Evolutionary conservation across 208 protist species (phyloP).

Genomic region (Tetramitus jugosus): DNA sequence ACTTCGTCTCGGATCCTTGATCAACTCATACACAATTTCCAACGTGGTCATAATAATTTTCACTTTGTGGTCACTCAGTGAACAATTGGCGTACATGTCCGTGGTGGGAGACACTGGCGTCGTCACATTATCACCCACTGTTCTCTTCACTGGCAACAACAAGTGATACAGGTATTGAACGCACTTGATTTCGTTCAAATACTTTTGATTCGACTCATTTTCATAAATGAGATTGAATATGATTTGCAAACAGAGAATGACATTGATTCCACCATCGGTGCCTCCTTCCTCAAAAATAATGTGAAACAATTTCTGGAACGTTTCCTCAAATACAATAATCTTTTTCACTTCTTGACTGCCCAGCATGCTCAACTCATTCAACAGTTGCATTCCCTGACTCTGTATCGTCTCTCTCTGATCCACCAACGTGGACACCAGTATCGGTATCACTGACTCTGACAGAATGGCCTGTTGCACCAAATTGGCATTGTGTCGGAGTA

Average conservation of each 20-base stretch:
- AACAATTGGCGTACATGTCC: too few relatives aligned
- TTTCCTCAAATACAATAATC: constrained; percentile 10
- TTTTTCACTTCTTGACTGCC: background rate
- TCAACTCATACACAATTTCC: too few relatives aligned
- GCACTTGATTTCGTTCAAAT: too few relatives aligned
- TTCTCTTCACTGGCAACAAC: too few relatives aligned
- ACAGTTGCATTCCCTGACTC: background rate
- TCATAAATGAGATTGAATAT: constrained; percentile 1
- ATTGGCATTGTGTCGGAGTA: background rate
- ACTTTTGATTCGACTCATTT: constrained; percentile 1
- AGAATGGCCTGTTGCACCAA: background rate
- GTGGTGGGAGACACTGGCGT: too few relatives aligned
- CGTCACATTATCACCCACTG: too few relatives aligned
- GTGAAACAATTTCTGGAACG: constrained; percentile 8
- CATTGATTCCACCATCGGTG: background rate
- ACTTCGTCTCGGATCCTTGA: too few relatives aligned
- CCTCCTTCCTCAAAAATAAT: constrained; percentile 2
- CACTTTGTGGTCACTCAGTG: too few relatives aligned
- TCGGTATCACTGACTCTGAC: background rate
- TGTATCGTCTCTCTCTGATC: background rate
- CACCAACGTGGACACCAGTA: background rate
- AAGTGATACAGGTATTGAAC: too few relatives aligned
- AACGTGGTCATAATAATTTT: too few relatives aligned
- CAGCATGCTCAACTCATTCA: background rate
- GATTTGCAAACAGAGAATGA: background rate